These are phyloP conservation scores for Vaccinium corymbosum DNA, from an alignment of 148 eudicot genomes.

Conservation along the genomic window DNA sequence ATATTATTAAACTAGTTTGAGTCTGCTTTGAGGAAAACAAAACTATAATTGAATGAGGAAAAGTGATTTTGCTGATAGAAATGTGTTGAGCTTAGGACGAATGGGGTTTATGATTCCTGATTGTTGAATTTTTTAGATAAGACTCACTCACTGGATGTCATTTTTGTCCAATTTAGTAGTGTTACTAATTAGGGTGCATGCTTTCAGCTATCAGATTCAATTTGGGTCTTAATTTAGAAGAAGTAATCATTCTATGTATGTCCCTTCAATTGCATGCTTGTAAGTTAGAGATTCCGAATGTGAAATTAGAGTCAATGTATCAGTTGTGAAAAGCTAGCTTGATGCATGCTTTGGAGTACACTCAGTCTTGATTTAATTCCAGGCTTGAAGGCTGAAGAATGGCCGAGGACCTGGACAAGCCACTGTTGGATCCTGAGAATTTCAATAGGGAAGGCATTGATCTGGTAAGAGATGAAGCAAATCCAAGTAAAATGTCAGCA, in stretches of 20 bases:
- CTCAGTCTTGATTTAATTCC: conserved; percentile 14
- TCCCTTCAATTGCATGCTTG: background rate
- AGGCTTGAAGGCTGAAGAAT: conserved; percentile 24
- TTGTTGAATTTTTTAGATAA: background rate
- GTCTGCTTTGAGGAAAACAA: background rate
- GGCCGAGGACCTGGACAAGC: conserved; percentile 56
- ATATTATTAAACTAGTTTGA: background rate
- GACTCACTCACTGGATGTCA: background rate
- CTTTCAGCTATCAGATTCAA: background rate
- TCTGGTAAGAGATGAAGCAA: conserved; percentile 40
- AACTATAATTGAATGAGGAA: background rate
- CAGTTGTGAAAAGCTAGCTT: background rate
- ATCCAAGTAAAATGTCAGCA: background rate
- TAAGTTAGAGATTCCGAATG: background rate
- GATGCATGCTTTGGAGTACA: background rate
- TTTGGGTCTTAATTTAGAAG: background rate
- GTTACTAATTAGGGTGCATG: background rate
- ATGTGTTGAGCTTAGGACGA: background rate
- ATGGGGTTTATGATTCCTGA: background rate
- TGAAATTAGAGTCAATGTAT: background rate
- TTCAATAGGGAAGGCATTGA: conserved; percentile 62
- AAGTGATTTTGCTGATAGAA: background rate
- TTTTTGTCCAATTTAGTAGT: background rate
- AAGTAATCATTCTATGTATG: background rate
- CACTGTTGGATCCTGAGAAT: conserved; percentile 52